phyloP scores from a whole-genome alignment of 2,329 filamentous ascomycete genomes.

The Claviceps sp. region DNA sequence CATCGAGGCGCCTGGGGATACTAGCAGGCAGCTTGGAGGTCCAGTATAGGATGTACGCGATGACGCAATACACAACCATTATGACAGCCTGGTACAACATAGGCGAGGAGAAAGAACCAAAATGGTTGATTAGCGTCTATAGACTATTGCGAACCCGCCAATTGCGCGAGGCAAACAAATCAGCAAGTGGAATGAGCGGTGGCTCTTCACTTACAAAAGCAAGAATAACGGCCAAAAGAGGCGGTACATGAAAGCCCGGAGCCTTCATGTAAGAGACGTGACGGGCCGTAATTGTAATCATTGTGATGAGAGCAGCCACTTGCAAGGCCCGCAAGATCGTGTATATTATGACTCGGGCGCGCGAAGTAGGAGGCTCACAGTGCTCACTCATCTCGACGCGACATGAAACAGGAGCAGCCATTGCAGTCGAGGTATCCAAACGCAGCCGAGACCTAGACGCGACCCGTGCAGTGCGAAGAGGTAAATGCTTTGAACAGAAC shows the following conservation, averaged over 20 bases:
- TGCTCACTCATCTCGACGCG: slow-evolving; percentile 29
- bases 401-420: slow-evolving; percentile 10
- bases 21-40: slow-evolving; percentile 50
- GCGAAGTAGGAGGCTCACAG: slow-evolving; percentile 42
- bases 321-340: slow-evolving; percentile 60
- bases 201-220: slow-evolving; percentile 50
- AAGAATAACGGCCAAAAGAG: slow-evolving; percentile 64
- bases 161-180: too few relatives aligned
- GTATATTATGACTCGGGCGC: slow-evolving; percentile 68
- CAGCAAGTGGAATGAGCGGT: too few relatives aligned
- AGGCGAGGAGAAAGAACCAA: not conserved
- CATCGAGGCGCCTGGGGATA: slow-evolving; percentile 45
- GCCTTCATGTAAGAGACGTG: slow-evolving; percentile 67
- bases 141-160: not conserved
- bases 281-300: slow-evolving; percentile 64
- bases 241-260: slow-evolving; percentile 50
- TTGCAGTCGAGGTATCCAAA: slow-evolving; percentile 21
- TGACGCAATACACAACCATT: slow-evolving; percentile 63
- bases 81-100: slow-evolving; percentile 53
- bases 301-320: slow-evolving; percentile 55
- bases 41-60: slow-evolving; percentile 71
- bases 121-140: not conserved
- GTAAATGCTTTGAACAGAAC: slow-evolving; percentile 27
- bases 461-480: slow-evolving; percentile 26
- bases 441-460: slow-evolving; percentile 28